Evolutionary conservation across 2,329 filamentous ascomycete genomes (phyloP).

Genomic region (Graphilbum ipis-grandicollis): DNA sequence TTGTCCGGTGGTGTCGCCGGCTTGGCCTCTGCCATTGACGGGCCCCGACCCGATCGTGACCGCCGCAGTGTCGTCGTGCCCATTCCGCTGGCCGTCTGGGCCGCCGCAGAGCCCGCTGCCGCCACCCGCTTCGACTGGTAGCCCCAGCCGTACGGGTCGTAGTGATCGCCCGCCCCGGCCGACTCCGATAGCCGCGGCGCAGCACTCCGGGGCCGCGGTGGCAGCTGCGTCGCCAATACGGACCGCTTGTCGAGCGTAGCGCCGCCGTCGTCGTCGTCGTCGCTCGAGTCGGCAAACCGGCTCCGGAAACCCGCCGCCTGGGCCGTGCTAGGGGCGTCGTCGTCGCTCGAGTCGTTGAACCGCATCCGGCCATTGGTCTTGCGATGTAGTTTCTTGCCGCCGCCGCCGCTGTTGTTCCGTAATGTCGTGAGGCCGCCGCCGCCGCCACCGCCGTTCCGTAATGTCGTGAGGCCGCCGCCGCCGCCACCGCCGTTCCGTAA

Average conservation of each 20-base stretch:
- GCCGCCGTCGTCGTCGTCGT: conserved; percentile 33
- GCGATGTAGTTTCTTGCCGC: conserved; percentile 14
- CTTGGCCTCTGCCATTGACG: conserved; percentile 8
- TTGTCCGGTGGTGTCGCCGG: conserved; percentile 1
- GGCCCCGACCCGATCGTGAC: conserved; percentile 24
- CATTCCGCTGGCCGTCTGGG: conserved; percentile 1
- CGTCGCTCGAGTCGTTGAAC: conserved; percentile 46
- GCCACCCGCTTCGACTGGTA: conserved; percentile 6
- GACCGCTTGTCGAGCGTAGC: conserved; percentile 1
- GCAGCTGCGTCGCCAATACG: too few relatives aligned
- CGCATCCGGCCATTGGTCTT: conserved; percentile 14
- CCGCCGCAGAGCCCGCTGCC: background rate
- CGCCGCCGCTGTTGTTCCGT: conserved; percentile 41
- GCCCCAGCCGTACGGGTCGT: conserved; percentile 16
- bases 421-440: conserved; percentile 8
- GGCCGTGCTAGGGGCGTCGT: conserved; percentile 29
- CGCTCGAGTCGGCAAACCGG: conserved; percentile 45
- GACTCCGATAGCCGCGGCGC: too few relatives aligned
- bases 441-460: conserved; percentile 13
- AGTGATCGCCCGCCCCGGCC: conserved; percentile 10
- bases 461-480: conserved; percentile 24
- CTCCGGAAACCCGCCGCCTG: conserved; percentile 16
- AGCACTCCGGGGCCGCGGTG: too few relatives aligned
- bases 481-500: conserved; percentile 38
- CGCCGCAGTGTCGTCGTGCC: conserved; percentile 17